Percentiles rank a stretch among this genome's conserved stretches.
Evolutionary conservation across 164 flowering plant genomes (phyloP).

Genomic region (Buxus sempervirens): DNA sequence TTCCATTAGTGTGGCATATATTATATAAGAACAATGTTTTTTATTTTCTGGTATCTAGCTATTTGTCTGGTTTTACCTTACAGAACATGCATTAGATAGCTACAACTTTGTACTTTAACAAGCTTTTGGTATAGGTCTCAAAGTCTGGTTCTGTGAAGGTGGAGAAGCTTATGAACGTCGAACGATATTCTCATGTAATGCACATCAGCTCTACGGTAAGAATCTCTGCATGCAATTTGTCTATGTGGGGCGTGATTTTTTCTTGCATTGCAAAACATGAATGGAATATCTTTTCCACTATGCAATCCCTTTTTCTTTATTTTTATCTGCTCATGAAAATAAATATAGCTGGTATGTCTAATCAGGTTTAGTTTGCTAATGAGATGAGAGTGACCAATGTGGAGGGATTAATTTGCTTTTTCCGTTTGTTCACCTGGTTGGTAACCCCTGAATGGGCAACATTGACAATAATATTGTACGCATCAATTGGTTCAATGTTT

Average conservation of each 20-base stretch:
- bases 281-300: too few species aligned
- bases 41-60: not conserved
- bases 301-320: too few species aligned
- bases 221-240: not conserved
- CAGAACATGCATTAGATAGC: not conserved
- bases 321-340: too few species aligned
- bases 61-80: too few species aligned
- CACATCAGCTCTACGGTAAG: conserved; percentile 97
- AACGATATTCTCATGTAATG: conserved; percentile 96
- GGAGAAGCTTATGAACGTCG: conserved; percentile 87
- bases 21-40: not conserved
- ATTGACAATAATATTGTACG: too few species aligned
- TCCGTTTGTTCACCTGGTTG: too few species aligned
- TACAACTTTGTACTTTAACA: not conserved
- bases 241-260: not conserved
- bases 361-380: too few species aligned
- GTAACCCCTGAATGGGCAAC: too few species aligned
- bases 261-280: not conserved
- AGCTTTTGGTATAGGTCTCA: conserved; percentile 55
- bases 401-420: too few species aligned
- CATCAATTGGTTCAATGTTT: too few species aligned
- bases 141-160: conserved; percentile 91
- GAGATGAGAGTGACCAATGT: too few species aligned
- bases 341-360: too few species aligned
- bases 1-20: not conserved